A percentile compares a stretch with the other conserved stretches of the same genome.
Conservation (phyloP, 1,139 yeast genomes). For the Sugiyamaella castrensis region DNA sequence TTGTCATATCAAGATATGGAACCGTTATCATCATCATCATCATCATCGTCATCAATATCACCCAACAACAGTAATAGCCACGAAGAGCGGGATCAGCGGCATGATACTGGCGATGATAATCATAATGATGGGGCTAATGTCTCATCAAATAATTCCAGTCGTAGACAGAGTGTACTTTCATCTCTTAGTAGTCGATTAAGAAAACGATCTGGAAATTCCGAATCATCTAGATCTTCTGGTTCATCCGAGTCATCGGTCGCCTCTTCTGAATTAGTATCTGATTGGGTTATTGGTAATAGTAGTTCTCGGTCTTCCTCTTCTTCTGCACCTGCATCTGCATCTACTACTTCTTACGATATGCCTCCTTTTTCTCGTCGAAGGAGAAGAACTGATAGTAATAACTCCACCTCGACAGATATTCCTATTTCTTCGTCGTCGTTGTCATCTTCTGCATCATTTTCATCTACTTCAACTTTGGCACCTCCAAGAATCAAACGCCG, state of each 20-base stretch:
- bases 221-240: neutral
- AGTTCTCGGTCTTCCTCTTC: too few relatives aligned
- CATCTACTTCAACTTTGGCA: neutral
- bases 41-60: neutral
- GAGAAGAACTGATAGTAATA: constrained; percentile 2
- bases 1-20: too few relatives aligned
- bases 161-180: neutral
- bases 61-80: too few relatives aligned
- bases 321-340: too few relatives aligned
- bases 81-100: too few relatives aligned
- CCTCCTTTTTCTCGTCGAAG: neutral
- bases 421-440: neutral
- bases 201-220: neutral
- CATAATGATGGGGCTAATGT: neutral
- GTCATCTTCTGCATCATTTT: neutral
- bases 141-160: neutral
- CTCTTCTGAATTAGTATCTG: neutral
- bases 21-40: neutral
- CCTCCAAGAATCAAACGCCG: constrained; percentile 11
- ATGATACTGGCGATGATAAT: neutral
- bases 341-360: too few relatives aligned
- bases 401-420: neutral
- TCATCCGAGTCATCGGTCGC: neutral
- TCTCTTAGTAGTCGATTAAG: neutral
- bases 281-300: too few relatives aligned